Evolutionary conservation across 116 monocot genomes (phyloP).

Genomic region (Iris pallida): DNA sequence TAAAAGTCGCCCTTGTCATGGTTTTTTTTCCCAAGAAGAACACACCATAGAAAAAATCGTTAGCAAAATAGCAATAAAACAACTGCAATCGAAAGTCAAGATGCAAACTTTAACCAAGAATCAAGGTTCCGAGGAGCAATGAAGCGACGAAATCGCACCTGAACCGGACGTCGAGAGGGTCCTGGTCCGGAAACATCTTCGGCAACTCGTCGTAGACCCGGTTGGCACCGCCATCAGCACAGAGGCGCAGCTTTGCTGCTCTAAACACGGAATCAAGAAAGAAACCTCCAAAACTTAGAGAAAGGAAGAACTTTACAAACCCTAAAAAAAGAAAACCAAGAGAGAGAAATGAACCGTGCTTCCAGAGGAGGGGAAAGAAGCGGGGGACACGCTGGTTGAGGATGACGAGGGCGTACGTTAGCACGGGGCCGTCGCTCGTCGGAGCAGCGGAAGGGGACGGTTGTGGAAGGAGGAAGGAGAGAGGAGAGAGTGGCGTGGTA

Average conservation of each 20-base stretch:
- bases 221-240: slow-evolving; percentile 98
- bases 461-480: slow-evolving; percentile 66
- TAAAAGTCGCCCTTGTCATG: no score
- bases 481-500: no score
- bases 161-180: slow-evolving; percentile 47
- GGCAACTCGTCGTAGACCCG: slow-evolving; percentile 84
- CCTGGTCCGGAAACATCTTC: slow-evolving; percentile 54
- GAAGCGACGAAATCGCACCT: slow-evolving; percentile 23
- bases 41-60: no score
- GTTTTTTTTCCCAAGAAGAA: no score
- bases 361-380: slow-evolving; percentile 81
- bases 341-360: slow-evolving; percentile 40
- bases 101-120: not conserved
- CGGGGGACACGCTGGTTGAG: slow-evolving; percentile 86
- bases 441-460: not conserved
- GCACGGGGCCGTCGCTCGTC: slow-evolving; percentile 4
- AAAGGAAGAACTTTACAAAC: not conserved
- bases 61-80: no score
- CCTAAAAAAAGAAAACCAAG: slow-evolving; percentile 8
- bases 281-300: not conserved
- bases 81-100: not conserved
- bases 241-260: slow-evolving; percentile 76
- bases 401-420: slow-evolving; percentile 58
- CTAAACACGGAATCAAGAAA: slow-evolving; percentile 17
- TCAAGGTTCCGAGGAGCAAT: not conserved